Base-by-base conservation (phyloP, 345 rosid genomes). In the Boechera stricta region DNA sequence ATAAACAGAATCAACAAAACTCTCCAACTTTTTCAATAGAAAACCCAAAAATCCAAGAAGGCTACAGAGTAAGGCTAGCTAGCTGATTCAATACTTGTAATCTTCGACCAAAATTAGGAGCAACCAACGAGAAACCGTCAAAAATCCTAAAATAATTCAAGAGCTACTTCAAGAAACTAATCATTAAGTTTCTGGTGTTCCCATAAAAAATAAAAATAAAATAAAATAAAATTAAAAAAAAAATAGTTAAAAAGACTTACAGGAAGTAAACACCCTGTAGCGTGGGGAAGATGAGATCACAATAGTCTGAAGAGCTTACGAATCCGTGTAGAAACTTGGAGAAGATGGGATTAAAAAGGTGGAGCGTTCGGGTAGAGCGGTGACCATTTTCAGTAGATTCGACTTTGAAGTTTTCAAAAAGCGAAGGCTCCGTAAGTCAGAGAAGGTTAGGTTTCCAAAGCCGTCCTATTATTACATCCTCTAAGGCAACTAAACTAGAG, bases 361-460 rank as follows among this genome's bases (percentile, higher is more conserved):
- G 38, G 33, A 15, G 38, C 62, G 4, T 57, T 57, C 24, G 62
- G 15, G 39, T 31, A 57, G 62, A 57, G 62, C 11, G 11, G 24
- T 15, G 62, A 57, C 41, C 62, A 57, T 13, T 3, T 3, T 57
- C 39, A 32, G 41, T 57, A 57, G 29, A 55, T 55, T 55, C 60
- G 9, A 55, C 38, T 29, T 55, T 55, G 38, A 55, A 29, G 60
- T 55, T 55, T 55, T 7, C 0, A 31, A 55, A 54, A 6, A 55
- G 16, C 35, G 35, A 28, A 28, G 35, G 15, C 61, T 56, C 33
- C 61, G 13, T 10, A 38, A 15, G 57, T 49, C 7, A 13, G 26
- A 59, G 32, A 73, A 73, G 77, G 70, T 73, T 73, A 63, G 77
- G 77, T 60, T 52, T 38, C 49, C 53, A 29, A 11, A 63, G 54